Conservation (phyloP, 2,329 filamentous ascomycete genomes). For the Nectriaceae sp. region DNA sequence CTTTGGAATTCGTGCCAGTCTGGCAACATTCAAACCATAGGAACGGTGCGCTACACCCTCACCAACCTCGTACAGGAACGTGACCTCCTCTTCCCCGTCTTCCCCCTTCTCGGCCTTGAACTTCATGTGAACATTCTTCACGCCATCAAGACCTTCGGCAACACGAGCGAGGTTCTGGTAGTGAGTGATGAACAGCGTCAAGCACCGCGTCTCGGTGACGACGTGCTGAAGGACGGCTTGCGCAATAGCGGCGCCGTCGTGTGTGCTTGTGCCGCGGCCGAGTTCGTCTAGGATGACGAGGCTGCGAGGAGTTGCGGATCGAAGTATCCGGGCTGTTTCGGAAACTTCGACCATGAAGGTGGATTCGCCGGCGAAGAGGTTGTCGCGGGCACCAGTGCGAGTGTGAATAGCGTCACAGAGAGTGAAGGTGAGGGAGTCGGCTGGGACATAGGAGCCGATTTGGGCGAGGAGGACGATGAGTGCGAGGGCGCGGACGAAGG, state of each 20-base stretch:
- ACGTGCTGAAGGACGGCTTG: conserved; percentile 87
- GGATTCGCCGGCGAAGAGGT: conserved; percentile 89
- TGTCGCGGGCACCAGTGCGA: conserved; percentile 94
- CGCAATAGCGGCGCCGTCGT: conserved; percentile 95
- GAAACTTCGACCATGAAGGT: conserved; percentile 99
- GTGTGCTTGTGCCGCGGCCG: conserved; percentile 88
- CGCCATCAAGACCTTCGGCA: conserved; percentile 66
- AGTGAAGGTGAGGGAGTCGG: conserved; percentile 70
- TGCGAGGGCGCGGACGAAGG: conserved; percentile 89
- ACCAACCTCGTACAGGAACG: conserved; percentile 90
- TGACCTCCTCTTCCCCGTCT: conserved; percentile 73
- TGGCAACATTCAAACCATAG: conserved; percentile 92
- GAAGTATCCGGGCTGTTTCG: conserved; percentile 89
- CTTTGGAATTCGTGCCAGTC: conserved; percentile 78
- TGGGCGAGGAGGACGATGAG: conserved; percentile 93
- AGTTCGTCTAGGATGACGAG: conserved; percentile 94
- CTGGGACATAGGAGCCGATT: conserved; percentile 91
- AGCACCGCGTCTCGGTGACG: conserved; percentile 69
- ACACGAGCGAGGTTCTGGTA: conserved; percentile 83
- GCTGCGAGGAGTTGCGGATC: conserved; percentile 79
- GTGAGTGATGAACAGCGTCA: conserved; percentile 96
- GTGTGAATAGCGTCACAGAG: conserved; percentile 92
- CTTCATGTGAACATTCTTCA: conserved; percentile 92
- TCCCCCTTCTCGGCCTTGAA: conserved; percentile 58
- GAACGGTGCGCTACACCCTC: conserved; percentile 91